These are phyloP conservation scores for Mallotus nudiflorus DNA, from an alignment of 345 rosid genomes.

Conservation along the genomic window DNA sequence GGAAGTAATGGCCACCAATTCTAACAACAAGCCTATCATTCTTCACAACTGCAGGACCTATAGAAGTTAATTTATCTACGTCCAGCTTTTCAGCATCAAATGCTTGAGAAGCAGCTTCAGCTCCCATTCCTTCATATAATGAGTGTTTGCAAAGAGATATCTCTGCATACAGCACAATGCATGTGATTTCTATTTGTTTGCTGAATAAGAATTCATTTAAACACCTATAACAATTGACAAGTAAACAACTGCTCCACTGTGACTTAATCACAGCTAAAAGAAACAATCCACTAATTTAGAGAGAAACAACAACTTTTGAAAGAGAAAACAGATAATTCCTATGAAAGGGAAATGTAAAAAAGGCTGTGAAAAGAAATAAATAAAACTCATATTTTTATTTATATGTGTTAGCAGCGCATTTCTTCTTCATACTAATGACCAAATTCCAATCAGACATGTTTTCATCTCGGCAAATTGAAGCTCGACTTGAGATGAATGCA, in stretches of 20 bases:
- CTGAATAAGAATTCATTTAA: constrained; percentile 3
- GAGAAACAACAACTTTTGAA: neutral
- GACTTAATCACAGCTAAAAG: neutral
- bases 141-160: constrained; percentile 68
- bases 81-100: constrained; percentile 59
- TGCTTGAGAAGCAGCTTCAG: constrained; percentile 63
- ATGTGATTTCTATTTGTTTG: constrained; percentile 17
- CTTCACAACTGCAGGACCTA: constrained; percentile 51
- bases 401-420: neutral
- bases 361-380: neutral
- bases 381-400: too few species aligned
- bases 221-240: constrained; percentile 11
- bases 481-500: constrained; percentile 6
- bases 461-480: constrained; percentile 4
- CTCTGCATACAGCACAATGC: constrained; percentile 48
- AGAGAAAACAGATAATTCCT: neutral
- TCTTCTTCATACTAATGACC: neutral
- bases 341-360: neutral
- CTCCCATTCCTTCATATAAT: constrained; percentile 56
- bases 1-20: constrained; percentile 51
- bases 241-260: neutral
- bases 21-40: constrained; percentile 58
- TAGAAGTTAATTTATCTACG: constrained; percentile 42
- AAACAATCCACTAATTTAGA: neutral
- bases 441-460: neutral